phyloP scores from a whole-genome alignment of 139 green algal species.

The Gonium pectorale region DNA sequence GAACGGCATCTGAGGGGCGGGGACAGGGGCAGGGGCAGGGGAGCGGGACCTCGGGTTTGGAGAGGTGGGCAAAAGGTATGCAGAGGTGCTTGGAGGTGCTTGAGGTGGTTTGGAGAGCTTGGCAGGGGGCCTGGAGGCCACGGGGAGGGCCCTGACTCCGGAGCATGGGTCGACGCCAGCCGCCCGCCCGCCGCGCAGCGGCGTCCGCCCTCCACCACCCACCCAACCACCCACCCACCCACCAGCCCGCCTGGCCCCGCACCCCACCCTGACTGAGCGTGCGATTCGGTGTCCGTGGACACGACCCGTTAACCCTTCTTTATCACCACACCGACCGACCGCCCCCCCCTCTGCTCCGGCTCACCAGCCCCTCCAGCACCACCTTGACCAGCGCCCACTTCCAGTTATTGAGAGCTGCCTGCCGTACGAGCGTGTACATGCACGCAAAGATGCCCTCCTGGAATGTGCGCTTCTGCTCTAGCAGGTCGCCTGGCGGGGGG shows the following conservation, averaged over 20 bases:
- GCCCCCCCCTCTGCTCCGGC: no score
- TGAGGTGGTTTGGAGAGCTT: not conserved
- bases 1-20: not conserved
- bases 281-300: no score
- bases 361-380: constrained; percentile 27
- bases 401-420: constrained; percentile 3
- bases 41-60: not conserved
- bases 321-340: not conserved
- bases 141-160: not conserved
- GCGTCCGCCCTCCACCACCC: not conserved
- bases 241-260: no score
- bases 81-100: not conserved
- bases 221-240: not conserved
- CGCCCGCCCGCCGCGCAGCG: not conserved
- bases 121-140: not conserved
- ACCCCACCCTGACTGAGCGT: no score
- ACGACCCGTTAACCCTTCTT: not conserved
- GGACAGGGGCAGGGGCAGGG: not conserved
- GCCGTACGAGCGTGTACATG: constrained; percentile 44
- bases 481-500: constrained; percentile 5
- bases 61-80: not conserved
- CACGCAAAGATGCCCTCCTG: constrained; percentile 33
- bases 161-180: not conserved
- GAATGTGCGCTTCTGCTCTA: constrained; percentile 38
- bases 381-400: not conserved